Percentiles rank a stretch among this genome's conserved stretches.
These are phyloP conservation scores for Kodamaea sp. DNA, from an alignment of 1,139 yeast genomes.

Conservation along the genomic window DNA sequence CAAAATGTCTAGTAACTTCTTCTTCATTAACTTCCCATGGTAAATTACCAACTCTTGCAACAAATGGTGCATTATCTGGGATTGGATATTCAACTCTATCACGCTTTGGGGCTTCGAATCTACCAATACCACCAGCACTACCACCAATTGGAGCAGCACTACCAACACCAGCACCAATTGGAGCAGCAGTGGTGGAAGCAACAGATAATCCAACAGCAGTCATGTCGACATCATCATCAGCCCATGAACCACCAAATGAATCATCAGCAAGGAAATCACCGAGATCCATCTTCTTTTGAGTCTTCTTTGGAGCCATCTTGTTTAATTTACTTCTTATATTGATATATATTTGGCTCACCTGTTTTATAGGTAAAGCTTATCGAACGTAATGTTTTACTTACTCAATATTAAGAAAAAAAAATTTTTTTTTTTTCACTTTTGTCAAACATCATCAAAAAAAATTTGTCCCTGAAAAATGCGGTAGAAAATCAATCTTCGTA, in stretches of 20 bases:
- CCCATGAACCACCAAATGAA: constrained; percentile 37
- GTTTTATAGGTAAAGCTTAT: too few relatives aligned
- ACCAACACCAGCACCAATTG: constrained; percentile 15
- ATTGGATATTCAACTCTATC: constrained; percentile 73
- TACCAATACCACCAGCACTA: constrained; percentile 5
- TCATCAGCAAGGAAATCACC: constrained; percentile 50
- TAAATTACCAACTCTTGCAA: constrained; percentile 81
- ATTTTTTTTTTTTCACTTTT: too few relatives aligned
- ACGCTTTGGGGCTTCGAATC: constrained; percentile 8
- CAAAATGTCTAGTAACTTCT: constrained; percentile 63
- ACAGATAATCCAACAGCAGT: constrained; percentile 23
- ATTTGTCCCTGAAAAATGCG: too few relatives aligned
- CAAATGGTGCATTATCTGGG: constrained; percentile 89
- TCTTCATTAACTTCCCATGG: constrained; percentile 79
- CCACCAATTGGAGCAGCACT: constrained; percentile 13
- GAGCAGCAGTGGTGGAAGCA: constrained; percentile 26
- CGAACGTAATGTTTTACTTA: too few relatives aligned
- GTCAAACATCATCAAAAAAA: too few relatives aligned
- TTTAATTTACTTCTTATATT: background rate
- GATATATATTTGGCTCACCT: too few relatives aligned
- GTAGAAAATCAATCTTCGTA: too few relatives aligned
- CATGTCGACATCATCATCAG: constrained; percentile 28
- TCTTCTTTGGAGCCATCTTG: constrained; percentile 39
- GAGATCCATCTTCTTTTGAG: constrained; percentile 47
- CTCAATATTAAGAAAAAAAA: too few relatives aligned